Base-by-base conservation (phyloP, 345 rosid genomes). In the Microthlaspi erraticum region DNA sequence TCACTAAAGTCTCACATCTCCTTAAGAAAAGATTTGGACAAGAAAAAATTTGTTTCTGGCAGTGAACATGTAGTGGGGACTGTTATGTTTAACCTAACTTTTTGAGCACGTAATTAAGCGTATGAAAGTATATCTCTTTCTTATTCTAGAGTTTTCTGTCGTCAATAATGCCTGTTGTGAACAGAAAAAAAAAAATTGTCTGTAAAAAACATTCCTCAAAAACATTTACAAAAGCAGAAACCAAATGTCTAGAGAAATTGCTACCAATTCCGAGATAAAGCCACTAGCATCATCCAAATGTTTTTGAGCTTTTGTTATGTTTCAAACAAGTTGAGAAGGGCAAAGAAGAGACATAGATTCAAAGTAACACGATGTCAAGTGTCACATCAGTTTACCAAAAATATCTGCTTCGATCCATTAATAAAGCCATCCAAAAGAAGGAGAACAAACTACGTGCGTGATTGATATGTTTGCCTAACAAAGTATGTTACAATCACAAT, bases 81-180 rank as follows among this genome's bases (percentile, higher is more conserved):
- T 49, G 20, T 10, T 70, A 5, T 70, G 51, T 49, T 70, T 39
- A 38, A 17, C 80, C 77, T 75, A 23, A 81, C 82, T 77, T 78
- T 77, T 78, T 66, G 38, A 75, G 75, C 33, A 80, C 76, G 44
- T 80, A 79, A 59, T 74, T 80, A 45, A 78, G 68, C 75, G 70
- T 61, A 12, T 80, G 77, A 52, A 80, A 80, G 61, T 80, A 80
- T 60, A 80, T 71, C 53, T 84, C 84, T 66, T 66, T 78, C 80
- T 76, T 78, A 80, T 68, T 26, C 29, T 26, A 26, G 29, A 26
- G 0, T 77, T 74, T 66, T 77, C 68, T 0, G 85, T 81, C 72
- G 75, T 81, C 81, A 83, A 37, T 20, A 86, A 85, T 80, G 48
- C 77, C 84, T 82, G 67, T 44, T 3, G 46, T 26, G 4, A 26